Base-by-base conservation (phyloP, 306 rosid genomes). In the Quercus berberidifolia region DNA sequence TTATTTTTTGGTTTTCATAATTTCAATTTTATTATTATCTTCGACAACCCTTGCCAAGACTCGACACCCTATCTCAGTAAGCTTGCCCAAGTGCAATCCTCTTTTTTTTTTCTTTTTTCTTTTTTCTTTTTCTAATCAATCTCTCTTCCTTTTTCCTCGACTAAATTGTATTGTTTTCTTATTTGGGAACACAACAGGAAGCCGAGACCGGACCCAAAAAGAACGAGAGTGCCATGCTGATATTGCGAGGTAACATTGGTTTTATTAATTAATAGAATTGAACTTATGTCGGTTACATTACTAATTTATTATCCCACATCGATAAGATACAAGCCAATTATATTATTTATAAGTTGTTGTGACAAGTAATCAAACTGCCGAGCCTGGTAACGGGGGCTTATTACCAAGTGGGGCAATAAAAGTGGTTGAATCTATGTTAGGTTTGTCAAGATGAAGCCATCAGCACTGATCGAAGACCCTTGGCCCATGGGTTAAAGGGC, bases 161-260 rank as follows among this genome's bases (percentile, higher is more conserved):
- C 41, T 35, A 35, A 35, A 35, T 35, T 35, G 41, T 6, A 35
- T 6, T 35, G 41, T 43, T 5, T 35, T 74, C 18, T 13, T 60
- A 18, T 80, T 21, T 82, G 71, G 71, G 43, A 58, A 58, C 76
- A 8, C 71, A 73, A 46, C 89, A 94, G 98, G 97, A 92, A 30
- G 19, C 55, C 74, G 93, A 92, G 80, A 86, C 79, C 30, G 87
- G 94, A 82, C 87, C 87, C 76, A 91, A 81, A 89, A 94, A 90
- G 84, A 82, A 85, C 85, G 92, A 94, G 41, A 35, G 71, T 94
- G 97, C 77, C 90, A 92, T 74, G 90, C 88, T n/a, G 98, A 91
- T 78, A 89, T 94, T 67, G 97, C 92, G 76, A 87, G 97, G 99
- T 83, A 35, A 67, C 63, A 51, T 35, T 35, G 6, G 8, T 5